Evolutionary conservation across 2,329 filamentous ascomycete species (phyloP).

Genomic region (Phaeoacremonium minimum): DNA sequence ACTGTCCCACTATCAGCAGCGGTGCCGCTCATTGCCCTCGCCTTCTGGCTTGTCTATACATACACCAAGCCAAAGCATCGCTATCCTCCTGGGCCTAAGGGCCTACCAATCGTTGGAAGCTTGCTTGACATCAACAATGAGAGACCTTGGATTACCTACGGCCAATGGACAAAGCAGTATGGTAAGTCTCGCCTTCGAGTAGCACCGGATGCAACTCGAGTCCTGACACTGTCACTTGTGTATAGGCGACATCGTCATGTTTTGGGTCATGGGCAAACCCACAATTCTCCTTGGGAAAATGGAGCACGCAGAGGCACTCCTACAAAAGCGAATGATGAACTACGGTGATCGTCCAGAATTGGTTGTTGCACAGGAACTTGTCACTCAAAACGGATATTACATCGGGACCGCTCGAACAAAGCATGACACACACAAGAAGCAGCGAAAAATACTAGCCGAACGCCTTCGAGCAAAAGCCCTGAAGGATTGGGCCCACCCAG

Average conservation of each 20-base stretch:
- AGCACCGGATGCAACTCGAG: background rate
- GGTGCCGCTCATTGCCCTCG: background rate
- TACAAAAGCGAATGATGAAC: constrained; percentile 2
- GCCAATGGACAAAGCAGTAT: background rate
- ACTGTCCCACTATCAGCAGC: background rate
- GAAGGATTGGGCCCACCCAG: constrained; percentile 1
- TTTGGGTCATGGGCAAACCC: constrained; percentile 1
- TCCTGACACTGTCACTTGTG: background rate
- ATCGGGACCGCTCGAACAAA: background rate
- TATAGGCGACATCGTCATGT: constrained; percentile 2
- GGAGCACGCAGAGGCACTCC: background rate
- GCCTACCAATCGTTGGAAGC: background rate
- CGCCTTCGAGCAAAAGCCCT: constrained; percentile 1
- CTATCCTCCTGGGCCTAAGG: background rate
- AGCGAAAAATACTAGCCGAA: constrained; percentile 1
- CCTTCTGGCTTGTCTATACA: background rate
- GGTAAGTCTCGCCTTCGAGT: background rate
- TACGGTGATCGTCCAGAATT: background rate
- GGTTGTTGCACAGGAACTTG: constrained; percentile 1
- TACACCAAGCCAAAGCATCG: background rate
- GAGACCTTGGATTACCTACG: constrained; percentile 1
- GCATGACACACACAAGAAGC: constrained; percentile 2
- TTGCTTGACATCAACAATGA: constrained; percentile 1
- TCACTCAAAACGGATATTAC: constrained; percentile 1
- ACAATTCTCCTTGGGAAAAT: background rate